Evolutionary conservation across 2,329 filamentous ascomycete species (phyloP), one percentile per base, ranked within the genome.

Genomic region (Cordyceps cateniannulata): DNA sequence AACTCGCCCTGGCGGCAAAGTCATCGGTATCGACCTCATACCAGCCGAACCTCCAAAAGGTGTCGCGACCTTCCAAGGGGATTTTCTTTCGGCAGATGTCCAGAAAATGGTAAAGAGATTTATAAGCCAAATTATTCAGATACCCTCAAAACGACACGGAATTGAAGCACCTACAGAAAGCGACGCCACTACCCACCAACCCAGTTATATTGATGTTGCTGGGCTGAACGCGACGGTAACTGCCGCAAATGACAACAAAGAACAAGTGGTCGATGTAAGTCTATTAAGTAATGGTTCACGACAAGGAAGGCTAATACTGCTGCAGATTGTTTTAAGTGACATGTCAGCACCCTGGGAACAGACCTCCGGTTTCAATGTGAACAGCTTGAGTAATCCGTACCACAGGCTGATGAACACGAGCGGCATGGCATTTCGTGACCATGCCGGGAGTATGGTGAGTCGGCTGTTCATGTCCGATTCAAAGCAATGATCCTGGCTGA

Each of bases 351-450:
- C 95, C 88, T 97, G 92, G 92, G 81, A 86, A 69, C 89, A 90
- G 79, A 89, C 84, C 58, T 81, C 82, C 70, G 88, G 88, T 70
- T 92, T 90, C 79, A 88, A 85, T 79, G 88, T 89, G 79, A 91
- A 85, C 79, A 96, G 87, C 80, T 83, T 97, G 85, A 96, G 88
- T 93, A 89, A 95, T 85, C 91, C 92, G 66, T 95, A 96, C 86
- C 75, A 78, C 83, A 99, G 95, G 95, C 89, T 99, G 88, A 96
- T 97, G 92, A 99, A 99, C 76, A 97, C 93, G 68, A 96, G 90
- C 77, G 95, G 95, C 61, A 89, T 91, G 69, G 76, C 76, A 22
- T 95, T 96, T 71, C 85, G 87, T 65, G 95, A 99, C 75, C 95
- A 99, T 75, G 88, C 86, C 10, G 90, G 91, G 32, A 97, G 92